Base-by-base conservation (phyloP, 768 basidiomycete genomes). In the Filobasidium floriforme region DNA sequence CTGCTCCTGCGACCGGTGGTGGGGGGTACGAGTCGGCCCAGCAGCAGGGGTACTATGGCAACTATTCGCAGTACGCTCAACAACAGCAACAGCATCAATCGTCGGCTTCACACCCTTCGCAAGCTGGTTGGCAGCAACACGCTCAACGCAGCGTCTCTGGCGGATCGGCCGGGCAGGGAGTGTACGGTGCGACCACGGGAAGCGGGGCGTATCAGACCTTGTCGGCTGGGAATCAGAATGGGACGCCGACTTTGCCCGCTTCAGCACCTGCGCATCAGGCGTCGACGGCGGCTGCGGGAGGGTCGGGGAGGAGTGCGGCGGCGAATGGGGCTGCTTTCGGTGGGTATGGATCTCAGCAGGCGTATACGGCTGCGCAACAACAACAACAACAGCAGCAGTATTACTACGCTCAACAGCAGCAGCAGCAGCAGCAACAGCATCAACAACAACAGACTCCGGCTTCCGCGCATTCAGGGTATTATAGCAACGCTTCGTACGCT, bases 201-300 rank as follows among this genome's bases (percentile, higher is more conserved):
- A 32, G 24, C 14, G 54, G 54, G 24, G 54, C 54, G 54, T 57
- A 57, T 57, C 54, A 57, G 29, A 57, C 54, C n/a, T 32, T 57
- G n/a, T 57, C 54, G 26, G 54, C 54, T 26, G 54, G 54, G 29
- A 28, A 22, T 15, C 14, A 24, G 5, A 28, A 24, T 24, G 54
- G 54, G 22, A 57, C 54, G 24, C 54, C 54, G 26, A 57, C 54
- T 15, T 15, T 62, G 40, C 70, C 73, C 18, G 22, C 68, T 24
- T 72, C 71, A 6, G 71, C 73, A 11, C 67, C 69, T 22, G 60
- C 64, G 28, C 63, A 68, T 55, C 62, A 63, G 32, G 15, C 62
- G 1, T 52, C 62, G 10, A 29, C 62, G 2, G 62, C 54, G 9
- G 32, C 32, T 3, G 32, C 32, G 32, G 32, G 32, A 37, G 32